phyloP scores from a whole-genome alignment of 306 rosid species.

The Prunus dulcis region DNA sequence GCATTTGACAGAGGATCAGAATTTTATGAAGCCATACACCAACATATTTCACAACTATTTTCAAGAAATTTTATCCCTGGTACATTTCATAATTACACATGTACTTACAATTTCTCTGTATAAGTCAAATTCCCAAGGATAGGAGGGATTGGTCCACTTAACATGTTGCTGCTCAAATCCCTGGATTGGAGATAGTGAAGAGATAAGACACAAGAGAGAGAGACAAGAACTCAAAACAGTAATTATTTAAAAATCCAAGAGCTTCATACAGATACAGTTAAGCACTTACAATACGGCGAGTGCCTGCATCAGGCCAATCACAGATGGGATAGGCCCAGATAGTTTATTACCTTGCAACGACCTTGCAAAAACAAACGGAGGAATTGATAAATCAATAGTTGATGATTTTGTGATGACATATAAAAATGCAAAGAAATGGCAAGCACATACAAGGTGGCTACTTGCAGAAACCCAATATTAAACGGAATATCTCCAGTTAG shows the following conservation, averaged over 20 bases:
- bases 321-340: conserved; percentile 80
- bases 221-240: neutral
- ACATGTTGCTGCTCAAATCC: conserved; percentile 82
- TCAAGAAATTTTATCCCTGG: neutral
- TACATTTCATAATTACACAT: neutral
- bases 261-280: conserved; percentile 6
- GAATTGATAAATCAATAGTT: conserved; percentile 7
- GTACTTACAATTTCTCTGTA: conserved; percentile 88
- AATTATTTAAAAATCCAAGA: neutral
- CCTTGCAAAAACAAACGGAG: conserved; percentile 37
- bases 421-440: neutral
- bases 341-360: conserved; percentile 91
- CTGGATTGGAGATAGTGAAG: conserved; percentile 34
- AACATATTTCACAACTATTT: neutral
- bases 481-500: conserved; percentile 81
- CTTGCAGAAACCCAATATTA: conserved; percentile 88
- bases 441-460: conserved; percentile 73
- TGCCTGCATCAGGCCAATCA: conserved; percentile 98
- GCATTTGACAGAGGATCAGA: neutral
- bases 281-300: conserved; percentile 91
- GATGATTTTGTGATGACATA: neutral
- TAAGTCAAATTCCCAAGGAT: conserved; percentile 85
- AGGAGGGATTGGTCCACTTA: conserved; percentile 79
- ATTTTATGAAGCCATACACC: neutral
- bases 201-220: conserved; percentile 4